Evolutionary conservation across 441 rosid genomes (phyloP), one percentile per base, ranked within the genome.

Genomic region (Raphanus hybrid): DNA sequence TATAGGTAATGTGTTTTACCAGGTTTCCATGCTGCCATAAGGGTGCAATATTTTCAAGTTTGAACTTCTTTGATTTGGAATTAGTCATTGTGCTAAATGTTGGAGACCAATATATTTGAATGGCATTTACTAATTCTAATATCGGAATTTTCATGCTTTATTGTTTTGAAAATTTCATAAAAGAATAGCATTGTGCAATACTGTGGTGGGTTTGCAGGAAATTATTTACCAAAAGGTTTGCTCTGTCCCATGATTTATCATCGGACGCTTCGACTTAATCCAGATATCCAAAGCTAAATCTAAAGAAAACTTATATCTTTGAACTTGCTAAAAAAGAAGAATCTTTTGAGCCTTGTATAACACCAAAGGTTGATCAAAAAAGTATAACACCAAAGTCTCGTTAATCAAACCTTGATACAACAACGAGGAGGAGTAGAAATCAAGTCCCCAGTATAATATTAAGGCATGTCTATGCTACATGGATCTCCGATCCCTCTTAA

Each of bases 381-480:
- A 20, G 32, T 29, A 29, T 29, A 29, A 3, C 32, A 29, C 34
- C 34, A 29, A 23, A 23, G 34, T 29, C 34, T 29, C 34, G 5
- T 3, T 29, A 29, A 29, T 29, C 4, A 5, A 29, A 29, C 34
- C 34, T 29, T 29, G 0, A 4, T 29, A 5, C 34, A 29, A 29
- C 34, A 29, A 29, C 4, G 34, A 29, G 34, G 3, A 29, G 32
- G 34, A 29, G 34, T 29, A 29, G 34, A 29, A 29, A 4, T 29
- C 5, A 29, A 29, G 26, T 23, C 26, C 26, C 26, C 26, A 23
- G 34, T 29, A 37, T 52, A 14, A 23, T 50, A 54, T 23, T 14
- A 64, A 39, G n/a, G 71, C 27, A 35, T 35, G 8, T 9, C 69
- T 50, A 8, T 73, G 64, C 39, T 73, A 54, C 37, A 73, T n/a